phyloP scores from a whole-genome alignment of 148 eudicot genomes.

The Hydrangea macrophylla region DNA sequence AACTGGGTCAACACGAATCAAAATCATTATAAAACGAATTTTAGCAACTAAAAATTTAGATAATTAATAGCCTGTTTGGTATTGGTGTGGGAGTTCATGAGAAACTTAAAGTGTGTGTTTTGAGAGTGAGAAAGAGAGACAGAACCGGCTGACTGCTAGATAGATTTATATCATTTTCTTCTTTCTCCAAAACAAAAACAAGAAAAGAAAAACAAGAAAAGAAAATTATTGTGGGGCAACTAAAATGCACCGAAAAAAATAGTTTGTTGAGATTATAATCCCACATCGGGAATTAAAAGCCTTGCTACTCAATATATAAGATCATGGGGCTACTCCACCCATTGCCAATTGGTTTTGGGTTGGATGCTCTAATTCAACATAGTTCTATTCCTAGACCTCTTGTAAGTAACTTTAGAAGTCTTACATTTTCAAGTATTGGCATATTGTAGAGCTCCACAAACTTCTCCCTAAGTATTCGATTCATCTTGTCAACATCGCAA shows the following conservation, averaged over 20 bases:
- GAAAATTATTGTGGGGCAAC: neutral
- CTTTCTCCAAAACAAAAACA: no score
- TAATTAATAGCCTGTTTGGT: neutral
- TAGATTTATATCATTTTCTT: neutral
- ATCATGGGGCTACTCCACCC: no score
- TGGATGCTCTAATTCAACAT: neutral
- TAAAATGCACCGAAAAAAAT: neutral
- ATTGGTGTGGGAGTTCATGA: neutral
- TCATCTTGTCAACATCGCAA: slow-evolving; percentile 80
- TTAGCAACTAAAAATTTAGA: neutral
- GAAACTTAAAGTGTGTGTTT: neutral
- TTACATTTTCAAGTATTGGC: slow-evolving; percentile 78
- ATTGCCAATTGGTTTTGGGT: no score
- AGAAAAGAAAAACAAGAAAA: neutral
- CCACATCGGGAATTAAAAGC: no score
- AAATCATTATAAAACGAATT: neutral
- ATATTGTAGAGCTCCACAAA: slow-evolving; percentile 75
- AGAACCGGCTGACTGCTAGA: neutral
- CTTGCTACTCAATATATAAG: neutral
- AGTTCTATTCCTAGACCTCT: no score
- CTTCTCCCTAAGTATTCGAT: slow-evolving; percentile 70
- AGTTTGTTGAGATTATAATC: no score
- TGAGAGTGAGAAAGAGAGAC: neutral
- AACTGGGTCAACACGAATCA: slow-evolving; percentile 35
- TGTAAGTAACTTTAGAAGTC: no score